Evolutionary conservation across 768 basidiomycete species (phyloP).

Genomic region (Cystobasidiopsis lactophilus): DNA sequence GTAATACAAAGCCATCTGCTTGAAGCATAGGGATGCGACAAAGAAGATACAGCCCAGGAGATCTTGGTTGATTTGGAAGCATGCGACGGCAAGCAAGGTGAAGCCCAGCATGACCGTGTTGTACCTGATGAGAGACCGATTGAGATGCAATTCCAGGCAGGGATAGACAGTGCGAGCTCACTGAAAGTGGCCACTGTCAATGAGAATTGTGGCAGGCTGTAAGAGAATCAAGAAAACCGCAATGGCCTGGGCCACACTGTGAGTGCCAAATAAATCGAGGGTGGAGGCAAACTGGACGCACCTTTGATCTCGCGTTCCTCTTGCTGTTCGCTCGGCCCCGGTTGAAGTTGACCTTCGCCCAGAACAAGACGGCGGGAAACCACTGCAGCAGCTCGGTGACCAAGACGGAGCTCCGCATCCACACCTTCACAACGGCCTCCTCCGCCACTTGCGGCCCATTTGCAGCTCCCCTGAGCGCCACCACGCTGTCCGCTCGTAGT

Average conservation of each 20-base stretch:
- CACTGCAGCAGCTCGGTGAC: slow-evolving; percentile 48
- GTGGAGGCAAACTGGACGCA: slow-evolving; percentile 23
- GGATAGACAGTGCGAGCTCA: slow-evolving; percentile 14
- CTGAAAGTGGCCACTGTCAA: slow-evolving; percentile 89
- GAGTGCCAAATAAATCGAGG: neutral
- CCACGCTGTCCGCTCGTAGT: slow-evolving; percentile 33
- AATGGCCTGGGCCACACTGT: slow-evolving; percentile 7
- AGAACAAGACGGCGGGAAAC: slow-evolving; percentile 47
- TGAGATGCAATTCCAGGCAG: neutral
- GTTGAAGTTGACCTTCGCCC: slow-evolving; percentile 44
- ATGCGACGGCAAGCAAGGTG: slow-evolving; percentile 34
- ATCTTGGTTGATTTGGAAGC: slow-evolving; percentile 48
- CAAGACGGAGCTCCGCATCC: slow-evolving; percentile 60
- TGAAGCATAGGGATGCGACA: slow-evolving; percentile 68
- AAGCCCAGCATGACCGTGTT: slow-evolving; percentile 80
- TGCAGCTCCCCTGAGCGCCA: slow-evolving; percentile 42
- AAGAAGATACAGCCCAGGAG: slow-evolving; percentile 55
- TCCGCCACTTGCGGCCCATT: slow-evolving; percentile 29
- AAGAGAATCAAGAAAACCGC: slow-evolving; percentile 51
- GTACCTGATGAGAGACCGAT: slow-evolving; percentile 28
- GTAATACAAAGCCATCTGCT: slow-evolving; percentile 91
- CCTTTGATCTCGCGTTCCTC: slow-evolving; percentile 39
- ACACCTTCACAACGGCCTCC: slow-evolving; percentile 26
- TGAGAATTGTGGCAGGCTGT: slow-evolving; percentile 59
- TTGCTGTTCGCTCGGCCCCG: neutral